Evolutionary conservation across 2,329 filamentous ascomycete species (phyloP), one percentile per base, ranked within the genome.

Genomic region (Fusarium algeriense): DNA sequence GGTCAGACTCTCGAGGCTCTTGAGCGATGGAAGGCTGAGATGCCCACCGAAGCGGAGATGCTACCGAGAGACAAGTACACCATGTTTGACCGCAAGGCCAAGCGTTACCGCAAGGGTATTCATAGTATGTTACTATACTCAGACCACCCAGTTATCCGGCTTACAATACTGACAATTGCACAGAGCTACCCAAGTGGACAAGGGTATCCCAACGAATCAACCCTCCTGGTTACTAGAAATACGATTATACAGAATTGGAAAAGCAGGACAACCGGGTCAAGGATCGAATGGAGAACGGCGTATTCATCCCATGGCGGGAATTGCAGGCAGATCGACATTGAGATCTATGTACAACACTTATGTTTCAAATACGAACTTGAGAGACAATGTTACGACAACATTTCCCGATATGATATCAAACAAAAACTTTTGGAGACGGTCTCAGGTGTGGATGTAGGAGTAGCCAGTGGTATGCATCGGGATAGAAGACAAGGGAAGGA

Each of bases 21-120:
- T 64, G 92, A 97, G 81, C 85, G 91, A 78, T 99, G 96, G 96
- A 97, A 96, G 86, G 87, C 88, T 40, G 94, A 97, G 83, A 99
- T 99, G 96, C 96, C 96, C 26, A 92, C 90, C 30, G 96, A 99
- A 87, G 88, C 90, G 78, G 94, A 98, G 86, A 99, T 99, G 96
- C 81, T 97, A 81, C 92, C 96, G 49, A 92, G 90, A 83, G 96
- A 99, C 85, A 99, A 99, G 85, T 99, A 99, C 85, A 97, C 94
- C 32, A 92, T 99, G 78, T 99, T 98, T 83, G 95, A 97, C 83
- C 91, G 95, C 76, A 98, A 98, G 83, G 94, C 93, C 81, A 97
- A 95, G 90, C 91, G 89, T 77, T 99, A 98, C 82, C 88, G 96
- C 80, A 99, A 99, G 89, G 93, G 94, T 60, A 95, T 99, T 81